A percentile compares a stretch with the other conserved stretches of the same genome.
Conservation (phyloP, 2,329 filamentous ascomycete genomes). For the Diaporthe sp. region DNA sequence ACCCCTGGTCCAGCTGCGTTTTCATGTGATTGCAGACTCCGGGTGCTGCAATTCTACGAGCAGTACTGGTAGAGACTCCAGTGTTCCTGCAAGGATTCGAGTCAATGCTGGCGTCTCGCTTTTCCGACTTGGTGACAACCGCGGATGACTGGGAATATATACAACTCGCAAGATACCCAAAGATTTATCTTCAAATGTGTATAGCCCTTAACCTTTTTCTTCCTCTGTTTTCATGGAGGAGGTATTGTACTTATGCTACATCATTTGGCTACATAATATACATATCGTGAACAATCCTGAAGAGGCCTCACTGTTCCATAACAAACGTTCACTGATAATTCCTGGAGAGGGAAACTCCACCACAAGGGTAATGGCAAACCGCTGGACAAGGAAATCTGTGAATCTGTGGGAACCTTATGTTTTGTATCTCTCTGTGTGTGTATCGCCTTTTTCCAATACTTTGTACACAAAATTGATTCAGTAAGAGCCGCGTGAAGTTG, state of each 20-base stretch:
- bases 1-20: not conserved
- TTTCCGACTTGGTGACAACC: not conserved
- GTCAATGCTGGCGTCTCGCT: not conserved
- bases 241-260: not conserved
- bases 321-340: not conserved
- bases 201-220: not conserved
- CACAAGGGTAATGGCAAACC: not conserved
- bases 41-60: not conserved
- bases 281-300: not conserved
- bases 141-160: not conserved
- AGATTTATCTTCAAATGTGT: not conserved
- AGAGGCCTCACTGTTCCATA: not conserved
- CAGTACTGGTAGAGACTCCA: not conserved
- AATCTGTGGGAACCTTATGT: too few species aligned
- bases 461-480: not conserved
- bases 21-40: not conserved
- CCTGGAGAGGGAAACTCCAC: not conserved
- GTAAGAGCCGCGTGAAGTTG: not conserved
- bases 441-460: too few species aligned
- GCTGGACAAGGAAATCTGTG: not conserved
- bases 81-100: too few species aligned
- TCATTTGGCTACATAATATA: not conserved
- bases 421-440: not conserved
- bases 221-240: not conserved
- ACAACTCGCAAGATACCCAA: not conserved